A percentile compares a stretch with the other conserved stretches of the same genome.
phyloP scores from a whole-genome alignment of 345 rosid species.

The Punica granatum region DNA sequence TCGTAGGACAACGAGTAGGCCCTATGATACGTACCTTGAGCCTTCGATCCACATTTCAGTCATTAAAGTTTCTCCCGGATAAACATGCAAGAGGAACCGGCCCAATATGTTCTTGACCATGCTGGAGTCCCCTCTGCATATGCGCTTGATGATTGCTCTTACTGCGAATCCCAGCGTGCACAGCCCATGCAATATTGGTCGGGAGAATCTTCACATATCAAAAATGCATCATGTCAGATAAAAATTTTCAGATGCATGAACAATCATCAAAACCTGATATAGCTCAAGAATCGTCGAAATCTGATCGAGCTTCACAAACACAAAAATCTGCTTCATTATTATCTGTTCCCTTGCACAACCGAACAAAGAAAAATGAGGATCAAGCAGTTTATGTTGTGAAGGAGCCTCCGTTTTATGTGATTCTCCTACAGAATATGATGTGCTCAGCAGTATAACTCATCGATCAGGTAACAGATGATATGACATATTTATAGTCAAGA shows the following conservation, averaged over 20 bases:
- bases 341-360: not conserved
- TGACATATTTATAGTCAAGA: not conserved
- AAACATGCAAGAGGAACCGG: constrained; percentile 69
- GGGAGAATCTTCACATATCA: constrained; percentile 44
- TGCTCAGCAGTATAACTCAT: not conserved
- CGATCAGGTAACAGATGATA: not conserved
- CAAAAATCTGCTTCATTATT: not conserved
- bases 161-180: constrained; percentile 80
- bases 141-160: constrained; percentile 67
- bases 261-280: not conserved
- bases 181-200: constrained; percentile 82
- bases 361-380: not conserved
- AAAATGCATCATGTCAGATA: not conserved
- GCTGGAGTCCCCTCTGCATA: constrained; percentile 64
- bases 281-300: too few relatives aligned
- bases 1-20: not conserved
- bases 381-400: too few relatives aligned
- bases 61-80: constrained; percentile 73
- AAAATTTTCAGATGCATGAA: too few relatives aligned
- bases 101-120: constrained; percentile 55
- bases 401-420: too few relatives aligned
- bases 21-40: constrained; percentile 35
- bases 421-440: not conserved
- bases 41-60: constrained; percentile 89
- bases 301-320: not conserved